Evolutionary conservation across 208 protist genomes (phyloP).

Genomic region (Acanthamoeba castellanii): DNA sequence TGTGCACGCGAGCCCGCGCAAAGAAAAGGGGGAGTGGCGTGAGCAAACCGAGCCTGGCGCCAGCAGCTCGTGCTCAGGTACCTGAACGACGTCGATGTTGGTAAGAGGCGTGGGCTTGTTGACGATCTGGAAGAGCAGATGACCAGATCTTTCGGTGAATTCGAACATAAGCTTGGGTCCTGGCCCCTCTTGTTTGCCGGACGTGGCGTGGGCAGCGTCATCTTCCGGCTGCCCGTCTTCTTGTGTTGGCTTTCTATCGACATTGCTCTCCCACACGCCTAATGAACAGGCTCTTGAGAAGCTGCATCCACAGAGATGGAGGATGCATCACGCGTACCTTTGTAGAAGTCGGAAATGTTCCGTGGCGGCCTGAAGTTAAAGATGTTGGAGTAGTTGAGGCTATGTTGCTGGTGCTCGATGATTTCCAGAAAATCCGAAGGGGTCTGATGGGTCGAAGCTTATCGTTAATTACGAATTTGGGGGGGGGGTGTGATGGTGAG

Average conservation of each 20-base stretch:
- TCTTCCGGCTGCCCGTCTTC: neutral
- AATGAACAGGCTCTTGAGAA: neutral
- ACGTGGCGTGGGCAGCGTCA: neutral
- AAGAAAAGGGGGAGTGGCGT: neutral
- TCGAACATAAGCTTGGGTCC: neutral
- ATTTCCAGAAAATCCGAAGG: neutral
- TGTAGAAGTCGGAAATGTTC: conserved; percentile 66
- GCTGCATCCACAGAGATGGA: too few relatives aligned
- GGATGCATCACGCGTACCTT: neutral
- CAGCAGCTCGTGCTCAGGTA: neutral
- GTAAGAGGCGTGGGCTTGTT: conserved; percentile 54
- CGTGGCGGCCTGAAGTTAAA: conserved; percentile 54
- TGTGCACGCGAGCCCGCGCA: neutral
- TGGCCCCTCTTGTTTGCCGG: neutral
- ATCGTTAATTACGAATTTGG: neutral
- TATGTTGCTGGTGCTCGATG: conserved; percentile 19
- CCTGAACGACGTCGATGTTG: conserved; percentile 55
- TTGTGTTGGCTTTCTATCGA: neutral
- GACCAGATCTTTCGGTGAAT: conserved; percentile 58
- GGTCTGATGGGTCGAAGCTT: neutral
- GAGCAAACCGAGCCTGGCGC: neutral
- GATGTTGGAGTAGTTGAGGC: conserved; percentile 55
- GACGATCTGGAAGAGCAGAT: conserved; percentile 51
- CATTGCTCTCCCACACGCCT: conserved; percentile 52
- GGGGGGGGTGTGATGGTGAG: neutral